A percentile compares a stretch with the other conserved stretches of the same genome.
Conservation (phyloP, 2,329 filamentous ascomycete species). For the Pseudogymnoascus verrucosus region DNA sequence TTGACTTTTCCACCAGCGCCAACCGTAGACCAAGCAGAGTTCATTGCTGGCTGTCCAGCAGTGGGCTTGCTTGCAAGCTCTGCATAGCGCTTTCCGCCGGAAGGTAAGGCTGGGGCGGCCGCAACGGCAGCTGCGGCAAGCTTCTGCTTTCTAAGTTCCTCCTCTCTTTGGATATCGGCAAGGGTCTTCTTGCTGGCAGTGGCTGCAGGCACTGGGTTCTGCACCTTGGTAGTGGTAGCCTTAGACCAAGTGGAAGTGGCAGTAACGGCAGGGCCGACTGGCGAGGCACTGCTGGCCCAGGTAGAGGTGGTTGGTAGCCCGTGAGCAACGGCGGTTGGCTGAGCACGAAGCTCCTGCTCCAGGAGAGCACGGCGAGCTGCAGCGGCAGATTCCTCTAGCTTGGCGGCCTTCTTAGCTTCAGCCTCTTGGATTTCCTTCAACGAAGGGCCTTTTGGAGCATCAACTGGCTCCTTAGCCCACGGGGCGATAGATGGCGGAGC, state of each 20-base stretch:
- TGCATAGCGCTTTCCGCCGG: conserved; percentile 77
- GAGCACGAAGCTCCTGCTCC: conserved; percentile 65
- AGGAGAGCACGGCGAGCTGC: conserved; percentile 68
- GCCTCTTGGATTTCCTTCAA: conserved; percentile 95
- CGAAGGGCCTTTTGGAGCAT: conserved; percentile 74
- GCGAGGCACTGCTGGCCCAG: conserved; percentile 47
- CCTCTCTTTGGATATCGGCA: conserved; percentile 93
- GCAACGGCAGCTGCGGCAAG: conserved; percentile 41
- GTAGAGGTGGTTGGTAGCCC: conserved; percentile 83
- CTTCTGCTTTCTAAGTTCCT: conserved; percentile 81
- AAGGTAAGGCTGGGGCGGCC: conserved; percentile 33
- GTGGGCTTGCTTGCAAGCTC: conserved; percentile 76
- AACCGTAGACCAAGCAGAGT: conserved; percentile 84
- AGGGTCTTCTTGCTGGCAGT: conserved; percentile 71
- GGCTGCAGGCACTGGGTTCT: conserved; percentile 24
- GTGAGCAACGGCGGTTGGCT: conserved; percentile 57
- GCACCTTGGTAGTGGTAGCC: conserved; percentile 33
- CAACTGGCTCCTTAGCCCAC: conserved; percentile 83
- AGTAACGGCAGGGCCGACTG: conserved; percentile 20
- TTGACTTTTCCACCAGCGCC: conserved; percentile 91
- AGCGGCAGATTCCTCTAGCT: conserved; percentile 73
- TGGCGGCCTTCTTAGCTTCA: conserved; percentile 86
- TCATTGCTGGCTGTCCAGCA: conserved; percentile 35
- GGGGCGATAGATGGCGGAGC: conserved; percentile 70
- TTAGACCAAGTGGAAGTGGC: conserved; percentile 41